A percentile compares a stretch with the other conserved stretches of the same genome.
These are phyloP conservation scores for Cladophialophora bantiana DNA, from an alignment of 2,329 filamentous ascomycete genomes.

Conservation along the genomic window DNA sequence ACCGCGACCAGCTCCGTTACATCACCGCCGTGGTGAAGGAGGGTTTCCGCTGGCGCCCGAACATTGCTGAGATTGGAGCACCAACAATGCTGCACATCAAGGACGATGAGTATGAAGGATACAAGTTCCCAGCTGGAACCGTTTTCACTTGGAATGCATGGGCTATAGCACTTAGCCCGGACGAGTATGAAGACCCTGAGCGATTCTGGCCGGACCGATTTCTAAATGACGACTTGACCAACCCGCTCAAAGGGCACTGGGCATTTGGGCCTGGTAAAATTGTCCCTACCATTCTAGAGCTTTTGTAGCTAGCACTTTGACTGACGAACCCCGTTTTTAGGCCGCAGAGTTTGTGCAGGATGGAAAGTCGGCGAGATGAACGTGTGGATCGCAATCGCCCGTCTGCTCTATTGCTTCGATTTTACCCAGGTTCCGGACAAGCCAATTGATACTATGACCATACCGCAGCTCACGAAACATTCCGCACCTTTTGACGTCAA, in stretches of 20 bases:
- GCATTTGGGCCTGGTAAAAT: constrained; percentile 12
- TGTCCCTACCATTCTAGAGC: neutral
- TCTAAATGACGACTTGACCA: constrained; percentile 26
- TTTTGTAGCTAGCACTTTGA: too few species aligned
- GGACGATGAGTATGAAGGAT: constrained; percentile 49
- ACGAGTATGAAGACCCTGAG: constrained; percentile 5
- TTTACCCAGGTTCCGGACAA: constrained; percentile 13
- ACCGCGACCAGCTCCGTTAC: constrained; percentile 59
- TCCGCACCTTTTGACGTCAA: too few species aligned
- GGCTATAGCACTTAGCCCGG: neutral
- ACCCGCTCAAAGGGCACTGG: constrained; percentile 7
- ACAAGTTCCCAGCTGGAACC: constrained; percentile 57
- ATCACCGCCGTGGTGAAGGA: constrained; percentile 63
- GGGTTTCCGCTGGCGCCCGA: constrained; percentile 50
- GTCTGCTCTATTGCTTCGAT: constrained; percentile 18
- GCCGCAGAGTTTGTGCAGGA: constrained; percentile 14
- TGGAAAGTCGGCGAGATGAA: constrained; percentile 10
- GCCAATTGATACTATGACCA: constrained; percentile 36
- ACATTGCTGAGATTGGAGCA: constrained; percentile 46
- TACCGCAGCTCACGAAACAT: too few species aligned
- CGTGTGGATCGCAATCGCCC: constrained; percentile 12
- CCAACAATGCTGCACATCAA: constrained; percentile 41
- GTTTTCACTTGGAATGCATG: constrained; percentile 35
- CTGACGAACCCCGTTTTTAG: neutral
- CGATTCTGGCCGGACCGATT: constrained; percentile 15